Percentiles rank a stretch among this genome's conserved stretches.
These are phyloP conservation scores for Termitomyces sp. DNA, from an alignment of 768 basidiomycete species.

Conservation along the genomic window DNA sequence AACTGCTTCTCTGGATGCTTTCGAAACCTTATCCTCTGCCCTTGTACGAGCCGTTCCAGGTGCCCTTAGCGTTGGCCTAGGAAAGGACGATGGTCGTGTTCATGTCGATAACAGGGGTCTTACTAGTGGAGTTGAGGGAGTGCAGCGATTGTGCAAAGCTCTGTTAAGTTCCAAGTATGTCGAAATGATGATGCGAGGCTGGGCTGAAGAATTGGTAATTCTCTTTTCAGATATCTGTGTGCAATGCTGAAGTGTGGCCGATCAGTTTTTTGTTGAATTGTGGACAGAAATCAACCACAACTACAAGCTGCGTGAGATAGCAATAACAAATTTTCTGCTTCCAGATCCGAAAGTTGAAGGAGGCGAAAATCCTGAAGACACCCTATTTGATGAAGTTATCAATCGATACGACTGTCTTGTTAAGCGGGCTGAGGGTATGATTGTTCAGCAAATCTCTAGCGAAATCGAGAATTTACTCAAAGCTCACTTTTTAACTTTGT, in stretches of 20 bases:
- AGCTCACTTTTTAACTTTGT: slow-evolving; percentile 56
- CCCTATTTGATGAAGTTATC: slow-evolving; percentile 79
- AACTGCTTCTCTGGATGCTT: slow-evolving; percentile 83
- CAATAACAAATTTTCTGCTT: slow-evolving; percentile 41
- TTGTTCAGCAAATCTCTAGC: slow-evolving; percentile 72
- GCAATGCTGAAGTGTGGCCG: not conserved
- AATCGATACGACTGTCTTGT: slow-evolving; percentile 54
- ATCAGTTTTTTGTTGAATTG: slow-evolving; percentile 90
- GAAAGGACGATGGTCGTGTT: slow-evolving; percentile 32
- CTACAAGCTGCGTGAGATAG: slow-evolving; percentile 50
- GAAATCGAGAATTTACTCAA: slow-evolving; percentile 79
- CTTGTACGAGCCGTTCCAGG: slow-evolving; percentile 92
- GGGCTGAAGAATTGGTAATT: slow-evolving; percentile 88
- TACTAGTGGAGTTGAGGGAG: slow-evolving; percentile 80
- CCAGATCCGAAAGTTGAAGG: slow-evolving; percentile 35
- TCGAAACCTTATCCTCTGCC: slow-evolving; percentile 84
- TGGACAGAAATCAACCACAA: slow-evolving; percentile 73
- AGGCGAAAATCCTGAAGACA: slow-evolving; percentile 42
- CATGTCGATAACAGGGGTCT: slow-evolving; percentile 56
- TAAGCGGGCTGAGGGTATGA: slow-evolving; percentile 80
- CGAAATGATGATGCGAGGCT: slow-evolving; percentile 59
- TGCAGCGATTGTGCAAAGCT: slow-evolving; percentile 81
- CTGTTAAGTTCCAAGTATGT: slow-evolving; percentile 77
- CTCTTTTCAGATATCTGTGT: not conserved
- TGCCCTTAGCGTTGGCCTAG: slow-evolving; percentile 63